These are phyloP conservation scores for Coemansia sp. DNA, from an alignment of 192 early-diverging fungal species.

Conservation along the genomic window DNA sequence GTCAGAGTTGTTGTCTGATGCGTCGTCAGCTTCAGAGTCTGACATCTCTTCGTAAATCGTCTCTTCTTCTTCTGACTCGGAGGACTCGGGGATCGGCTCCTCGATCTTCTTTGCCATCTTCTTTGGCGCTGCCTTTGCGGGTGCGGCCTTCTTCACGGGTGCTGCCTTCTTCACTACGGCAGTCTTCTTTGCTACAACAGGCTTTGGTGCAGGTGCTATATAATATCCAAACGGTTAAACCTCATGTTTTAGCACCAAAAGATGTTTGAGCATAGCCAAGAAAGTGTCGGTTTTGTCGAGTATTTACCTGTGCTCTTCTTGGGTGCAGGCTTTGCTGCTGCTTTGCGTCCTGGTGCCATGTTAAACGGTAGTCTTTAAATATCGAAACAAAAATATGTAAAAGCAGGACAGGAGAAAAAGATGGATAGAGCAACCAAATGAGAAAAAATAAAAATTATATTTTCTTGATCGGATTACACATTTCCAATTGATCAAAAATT, in stretches of 20 bases:
- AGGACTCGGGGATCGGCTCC: slow-evolving; percentile 7
- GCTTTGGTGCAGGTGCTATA: not conserved
- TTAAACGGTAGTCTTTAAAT: not conserved
- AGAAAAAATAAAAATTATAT: not conserved
- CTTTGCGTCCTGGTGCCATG: slow-evolving; percentile 6
- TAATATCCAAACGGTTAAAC: not conserved
- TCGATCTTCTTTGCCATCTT: slow-evolving; percentile 13
- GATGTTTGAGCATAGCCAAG: not conserved
- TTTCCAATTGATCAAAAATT: too few species aligned
- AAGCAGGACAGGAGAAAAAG: not conserved
- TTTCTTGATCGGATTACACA: slow-evolving; percentile 1
- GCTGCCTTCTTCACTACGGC: not conserved
- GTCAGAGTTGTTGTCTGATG: slow-evolving; percentile 22
- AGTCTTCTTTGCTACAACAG: not conserved
- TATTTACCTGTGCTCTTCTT: slow-evolving; percentile 21
- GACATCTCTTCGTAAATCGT: slow-evolving; percentile 45
- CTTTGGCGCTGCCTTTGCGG: slow-evolving; percentile 10
- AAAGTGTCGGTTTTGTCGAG: not conserved
- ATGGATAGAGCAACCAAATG: not conserved
- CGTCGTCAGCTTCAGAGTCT: slow-evolving; percentile 47
- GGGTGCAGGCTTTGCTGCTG: slow-evolving; percentile 20
- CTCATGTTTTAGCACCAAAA: not conserved
- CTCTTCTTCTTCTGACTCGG: slow-evolving; percentile 32
- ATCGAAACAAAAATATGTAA: not conserved
- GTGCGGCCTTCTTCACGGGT: not conserved